Percentiles rank a stretch among this genome's conserved stretches.
Conservation (phyloP, 208 protist genomes). For the Trypanosoma cruzi region DNA sequence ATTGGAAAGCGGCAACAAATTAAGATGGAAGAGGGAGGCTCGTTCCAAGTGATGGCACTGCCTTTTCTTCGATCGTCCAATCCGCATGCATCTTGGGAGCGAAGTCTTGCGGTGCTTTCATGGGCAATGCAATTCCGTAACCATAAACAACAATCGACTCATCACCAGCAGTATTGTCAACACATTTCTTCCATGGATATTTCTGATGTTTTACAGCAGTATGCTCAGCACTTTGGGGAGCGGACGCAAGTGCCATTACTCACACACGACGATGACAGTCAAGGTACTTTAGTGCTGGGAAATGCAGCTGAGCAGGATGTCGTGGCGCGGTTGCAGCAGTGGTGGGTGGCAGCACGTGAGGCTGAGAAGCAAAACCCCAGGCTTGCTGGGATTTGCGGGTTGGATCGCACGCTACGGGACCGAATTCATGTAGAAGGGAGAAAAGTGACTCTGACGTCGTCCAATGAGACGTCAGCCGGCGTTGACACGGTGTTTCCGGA, state of each 20-base stretch:
- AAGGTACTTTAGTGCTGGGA: neutral
- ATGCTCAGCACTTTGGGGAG: slow-evolving; percentile 28
- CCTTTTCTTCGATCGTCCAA: slow-evolving; percentile 12
- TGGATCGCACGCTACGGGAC: slow-evolving; percentile 32
- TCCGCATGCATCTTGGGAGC: slow-evolving; percentile 24
- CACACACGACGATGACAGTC: neutral
- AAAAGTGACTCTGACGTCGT: slow-evolving; percentile 24
- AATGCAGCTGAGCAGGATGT: slow-evolving; percentile 5
- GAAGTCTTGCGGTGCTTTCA: slow-evolving; percentile 26
- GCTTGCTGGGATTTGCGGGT: slow-evolving; percentile 24
- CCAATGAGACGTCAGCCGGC: neutral
- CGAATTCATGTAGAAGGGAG: slow-evolving; percentile 29
- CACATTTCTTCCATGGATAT: slow-evolving; percentile 39
- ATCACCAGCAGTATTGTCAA: neutral
- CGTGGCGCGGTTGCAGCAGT: slow-evolving; percentile 21
- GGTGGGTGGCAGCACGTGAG: slow-evolving; percentile 31
- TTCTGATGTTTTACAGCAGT: slow-evolving; percentile 24
- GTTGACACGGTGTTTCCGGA: slow-evolving; percentile 25
- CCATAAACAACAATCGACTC: neutral
- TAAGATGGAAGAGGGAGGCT: neutral
- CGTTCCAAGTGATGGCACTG: slow-evolving; percentile 2
- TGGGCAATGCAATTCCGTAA: slow-evolving; percentile 28
- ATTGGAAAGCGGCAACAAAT: neutral
- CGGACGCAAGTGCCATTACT: slow-evolving; percentile 3
- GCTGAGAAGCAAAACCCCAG: slow-evolving; percentile 27